Evolutionary conservation across 1,139 yeast species (phyloP), one percentile per base, ranked within the genome.

Genomic region (Taphrina wiesneri): DNA sequence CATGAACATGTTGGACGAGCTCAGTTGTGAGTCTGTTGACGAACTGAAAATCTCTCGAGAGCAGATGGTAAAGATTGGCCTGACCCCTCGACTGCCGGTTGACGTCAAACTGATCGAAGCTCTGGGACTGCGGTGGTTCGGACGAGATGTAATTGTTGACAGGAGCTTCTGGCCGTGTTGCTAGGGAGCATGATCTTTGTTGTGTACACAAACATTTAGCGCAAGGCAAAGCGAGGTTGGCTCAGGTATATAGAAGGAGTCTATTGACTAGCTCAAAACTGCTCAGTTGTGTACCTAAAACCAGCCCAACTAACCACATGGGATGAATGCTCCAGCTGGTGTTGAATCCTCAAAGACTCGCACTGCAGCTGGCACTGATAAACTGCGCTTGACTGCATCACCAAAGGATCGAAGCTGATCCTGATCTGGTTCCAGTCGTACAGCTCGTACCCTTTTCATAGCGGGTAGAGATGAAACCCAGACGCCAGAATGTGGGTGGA

Each of bases 81-180:
- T 54, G 23, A 54, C 59, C 7, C 59, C 59, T 1, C 28, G 59
- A 13, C 23, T 54, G 36, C 49, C 46, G 13, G 9, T n/a, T 15
- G 59, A 54, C 25, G 47, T 39, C 34, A 25, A 36, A n/a, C 13
- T 36, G 23, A 28, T 54, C 15, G 59, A 54, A 23, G 59, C 36
- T 25, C 21, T 54, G 23, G 46, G 49, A 1, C 32, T 19, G 9
- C 34, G 59, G 4, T 54, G 59, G 59, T 54, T 54, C 25, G 59
- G 47, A 5, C 30, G 59, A 23, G 59, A 54, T 5, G 32, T 54
- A 32, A 39, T 54, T 23, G 59, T 54, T 13, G 59, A 54, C 36
- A 54, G 39, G 49, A 54, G 59, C 39, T 54, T 54, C 34, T 54
- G 46, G 47, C 59, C 59, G 32, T 54, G 59, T 25, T 54, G 59